These are phyloP conservation scores for Dryas alaskensis DNA, from an alignment of 306 rosid species.

Conservation along the genomic window DNA sequence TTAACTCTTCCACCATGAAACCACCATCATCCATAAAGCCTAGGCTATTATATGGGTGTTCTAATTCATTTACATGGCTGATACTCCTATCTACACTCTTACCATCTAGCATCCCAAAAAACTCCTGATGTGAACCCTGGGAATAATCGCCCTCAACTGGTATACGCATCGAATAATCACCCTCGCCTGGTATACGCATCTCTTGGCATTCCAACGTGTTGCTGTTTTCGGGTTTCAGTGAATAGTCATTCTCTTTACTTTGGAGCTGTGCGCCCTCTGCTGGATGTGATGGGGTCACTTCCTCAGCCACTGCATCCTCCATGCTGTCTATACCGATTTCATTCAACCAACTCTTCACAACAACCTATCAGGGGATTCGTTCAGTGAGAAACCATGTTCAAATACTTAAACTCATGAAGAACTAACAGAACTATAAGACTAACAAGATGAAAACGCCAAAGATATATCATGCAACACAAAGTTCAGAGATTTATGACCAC, in stretches of 20 bases:
- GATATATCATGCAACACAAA: background rate
- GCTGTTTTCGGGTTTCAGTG: slow-evolving; percentile 30
- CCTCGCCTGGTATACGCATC: slow-evolving; percentile 34
- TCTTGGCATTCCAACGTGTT: slow-evolving; percentile 43
- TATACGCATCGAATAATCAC: slow-evolving; percentile 36
- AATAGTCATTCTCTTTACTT: slow-evolving; percentile 47
- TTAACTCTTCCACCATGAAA: slow-evolving; percentile 56
- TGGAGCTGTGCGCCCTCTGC: slow-evolving; percentile 50
- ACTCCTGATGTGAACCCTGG: slow-evolving; percentile 33
- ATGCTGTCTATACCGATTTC: slow-evolving; percentile 38
- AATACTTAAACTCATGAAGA: background rate
- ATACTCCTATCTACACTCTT: slow-evolving; percentile 33
- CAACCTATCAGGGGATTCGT: slow-evolving; percentile 26
- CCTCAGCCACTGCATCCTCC: slow-evolving; percentile 66
- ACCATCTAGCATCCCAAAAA: slow-evolving; percentile 39
- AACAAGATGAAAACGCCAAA: background rate
- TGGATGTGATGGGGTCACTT: slow-evolving; percentile 33
- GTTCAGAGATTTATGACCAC: background rate
- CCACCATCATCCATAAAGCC: slow-evolving; percentile 38
- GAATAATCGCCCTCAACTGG: slow-evolving; percentile 38
- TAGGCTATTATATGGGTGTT: slow-evolving; percentile 29
- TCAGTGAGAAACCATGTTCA: slow-evolving; percentile 21
- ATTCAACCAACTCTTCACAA: slow-evolving; percentile 28
- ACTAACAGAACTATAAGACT: background rate
- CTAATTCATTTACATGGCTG: slow-evolving; percentile 36